Evolutionary conservation across 768 basidiomycete genomes (phyloP), one percentile per base, ranked within the genome.

Genomic region (Suillus spraguei): DNA sequence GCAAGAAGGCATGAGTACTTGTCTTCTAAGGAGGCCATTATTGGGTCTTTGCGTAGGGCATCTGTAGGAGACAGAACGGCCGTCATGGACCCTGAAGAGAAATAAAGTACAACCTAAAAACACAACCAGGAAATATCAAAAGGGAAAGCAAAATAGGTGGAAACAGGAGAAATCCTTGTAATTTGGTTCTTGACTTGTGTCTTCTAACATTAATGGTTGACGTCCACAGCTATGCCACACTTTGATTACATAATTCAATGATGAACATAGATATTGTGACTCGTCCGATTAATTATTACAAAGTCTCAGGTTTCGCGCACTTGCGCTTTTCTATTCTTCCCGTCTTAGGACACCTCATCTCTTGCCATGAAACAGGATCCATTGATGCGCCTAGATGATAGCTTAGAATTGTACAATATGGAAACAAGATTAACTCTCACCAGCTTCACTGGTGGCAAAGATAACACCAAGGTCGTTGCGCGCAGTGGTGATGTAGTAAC

Each of bases 401-500:
- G 24, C 60, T 38, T 61, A 46, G 50, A 10, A 60, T 63, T 35
- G 28, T 20, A 20, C 16, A 50, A 11, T 4, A 5, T 6, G 35
- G 11, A 16, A 33, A 6, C 52, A 24, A 13, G 24, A 13, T 39
- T 39, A 11, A 39, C 58, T 78, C 82, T 68, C 70, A 87, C 93
- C 92, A 55, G 90, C 88, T 78, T 95, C 94, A 73, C 91, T 92
- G 8, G 89, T 90, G 13, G 94, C 95, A 73, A 92, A 95, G 60
- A 96, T 90, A 10, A 97, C 95, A 0, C 95, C 95, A 4, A 97
- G 84, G 67, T 95, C 90, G 72, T 95, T 95, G 47, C 92, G 81
- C 8, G 92, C 95, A 4, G 95, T 97, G 0, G 94, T 93, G 35
- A 97, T 83, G 78, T 94, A 96, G 77, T 97, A 97, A 69, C 90